Evolutionary conservation across 2,329 filamentous ascomycete species (phyloP), one percentile per base, ranked within the genome.

Genomic region (Xenoacremonium recifei): DNA sequence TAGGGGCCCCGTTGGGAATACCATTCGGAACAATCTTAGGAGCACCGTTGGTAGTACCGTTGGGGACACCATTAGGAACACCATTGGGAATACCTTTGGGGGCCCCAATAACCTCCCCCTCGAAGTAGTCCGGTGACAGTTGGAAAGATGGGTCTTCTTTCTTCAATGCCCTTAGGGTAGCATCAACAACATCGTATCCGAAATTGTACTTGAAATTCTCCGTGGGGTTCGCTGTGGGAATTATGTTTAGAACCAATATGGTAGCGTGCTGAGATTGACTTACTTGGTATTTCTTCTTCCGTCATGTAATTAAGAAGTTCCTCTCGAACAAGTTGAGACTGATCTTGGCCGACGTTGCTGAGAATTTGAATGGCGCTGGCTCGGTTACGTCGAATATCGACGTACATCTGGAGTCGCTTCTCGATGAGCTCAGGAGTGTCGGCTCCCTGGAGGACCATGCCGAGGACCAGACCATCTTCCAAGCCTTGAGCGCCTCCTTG

Each of bases 311-410:
- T 45, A 11, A 47, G 35, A 1, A 63, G 58, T 6, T 64, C 59
- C 3, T 56, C 42, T 6, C 52, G 46, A 3, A 66, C 58, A 16
- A 58, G 50, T 21, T 55, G 43, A 0, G 54, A 35, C 34, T 65
- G 53, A 29, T 66, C 64, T 17, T 59, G 55, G 3, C 64, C 67
- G 1, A 63, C 61, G 34, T 69, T 66, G 31, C 61, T 65, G 35
- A 71, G 56, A 31, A 70, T 57, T 40, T 70, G 66, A n/a, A 69
- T 62, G 2, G 53, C 59, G 12, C 61, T 62, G 2, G 63, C 58
- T 10, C 64, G 46, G 34, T 55, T 55, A 15, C 54, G 45, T 2
- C 61, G 55, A 6, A 59, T 35, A 2, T 45, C 41, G 11, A 57
- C 50, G 34, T 61, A 64, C 3, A 61, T 32, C 3, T 40, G 30